phyloP scores from a whole-genome alignment of 2,329 filamentous ascomycete species.

The Aureobasidium vineae region DNA sequence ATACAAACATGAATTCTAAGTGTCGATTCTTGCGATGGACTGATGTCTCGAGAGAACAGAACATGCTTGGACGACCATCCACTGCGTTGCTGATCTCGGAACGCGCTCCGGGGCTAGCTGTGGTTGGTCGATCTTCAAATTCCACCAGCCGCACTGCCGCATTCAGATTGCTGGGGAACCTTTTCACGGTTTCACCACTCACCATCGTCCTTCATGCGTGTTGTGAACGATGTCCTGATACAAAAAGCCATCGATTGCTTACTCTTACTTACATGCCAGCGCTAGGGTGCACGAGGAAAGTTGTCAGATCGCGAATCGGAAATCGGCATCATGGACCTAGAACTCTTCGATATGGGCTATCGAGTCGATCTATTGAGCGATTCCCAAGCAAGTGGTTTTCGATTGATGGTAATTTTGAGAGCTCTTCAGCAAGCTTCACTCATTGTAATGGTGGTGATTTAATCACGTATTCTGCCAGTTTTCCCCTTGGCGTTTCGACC shows the following conservation, averaged over 20 bases:
- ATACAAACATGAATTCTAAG: not conserved
- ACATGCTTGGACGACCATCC: not conserved
- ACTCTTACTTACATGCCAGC: not conserved
- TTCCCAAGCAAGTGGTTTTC: not conserved
- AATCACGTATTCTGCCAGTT: not conserved
- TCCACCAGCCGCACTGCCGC: not conserved
- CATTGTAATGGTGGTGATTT: not conserved
- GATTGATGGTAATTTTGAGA: not conserved
- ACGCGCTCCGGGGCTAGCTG: not conserved
- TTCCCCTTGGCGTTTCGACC: not conserved
- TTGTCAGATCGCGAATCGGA: not conserved
- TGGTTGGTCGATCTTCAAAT: not conserved
- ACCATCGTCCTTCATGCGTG: not conserved
- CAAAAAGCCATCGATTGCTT: not conserved
- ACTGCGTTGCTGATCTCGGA: not conserved
- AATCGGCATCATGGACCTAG: not conserved
- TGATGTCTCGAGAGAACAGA: not conserved
- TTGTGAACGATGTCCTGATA: not conserved
- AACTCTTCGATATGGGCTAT: not conserved
- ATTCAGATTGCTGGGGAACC: not conserved
- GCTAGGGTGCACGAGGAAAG: not conserved
- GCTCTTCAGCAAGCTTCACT: not conserved
- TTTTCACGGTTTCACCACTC: not conserved
- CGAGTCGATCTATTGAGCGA: not conserved
- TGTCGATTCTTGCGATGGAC: not conserved